Evolutionary conservation across 352 stramenopile genomes (phyloP), one percentile per base, ranked within the genome.

Genomic region (Phytophthora sojae): DNA sequence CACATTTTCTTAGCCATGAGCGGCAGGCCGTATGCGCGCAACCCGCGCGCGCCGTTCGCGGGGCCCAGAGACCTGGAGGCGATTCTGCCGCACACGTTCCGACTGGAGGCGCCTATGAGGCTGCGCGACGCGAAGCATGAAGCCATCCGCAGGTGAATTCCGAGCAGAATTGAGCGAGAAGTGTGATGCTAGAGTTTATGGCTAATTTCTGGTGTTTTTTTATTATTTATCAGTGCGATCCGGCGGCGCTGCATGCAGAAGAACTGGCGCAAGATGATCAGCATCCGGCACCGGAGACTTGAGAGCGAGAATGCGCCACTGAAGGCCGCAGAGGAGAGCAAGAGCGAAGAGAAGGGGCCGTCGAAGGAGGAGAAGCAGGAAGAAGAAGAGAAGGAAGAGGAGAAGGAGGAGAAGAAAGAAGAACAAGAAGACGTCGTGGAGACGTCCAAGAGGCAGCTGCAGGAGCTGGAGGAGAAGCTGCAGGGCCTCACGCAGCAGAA

Each of bases 181-280:
- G 5, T 6, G 12, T 54, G n/a, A n/a, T 45, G 15, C 26, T 21
- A 37, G n/a, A 3, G 7, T 9, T 30, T 14, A 4, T 39, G 11
- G 37, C 37, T 44, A n/a, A 8, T 57, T 51, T 51, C 0, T n/a
- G 44, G 17, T 61, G n/a, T 26, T 58, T 70, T 69, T 39, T 47
- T 60, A 8, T 37, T 60, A 32, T 21, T 66, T 26, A 21, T 26
- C 61, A 93, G 86, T 57, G 82, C 71, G 15, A 93, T 93, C 37
- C 83, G 83, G 21, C 66, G 81, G 29, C 83, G 79, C 44, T 92
- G 83, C 56, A 88, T 81, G 75, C 83, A 93, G 67, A 93, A 93
- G 55, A 94, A 94, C 77, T 94, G 86, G 86, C 83, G 85, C 61
- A 94, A 94, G 61, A 70, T 94, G 69, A 79, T 94, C 51, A 84